Percentiles rank a stretch among this genome's conserved stretches.
phyloP scores from a whole-genome alignment of 768 basidiomycete species.

The Leccinum incarnatum region DNA sequence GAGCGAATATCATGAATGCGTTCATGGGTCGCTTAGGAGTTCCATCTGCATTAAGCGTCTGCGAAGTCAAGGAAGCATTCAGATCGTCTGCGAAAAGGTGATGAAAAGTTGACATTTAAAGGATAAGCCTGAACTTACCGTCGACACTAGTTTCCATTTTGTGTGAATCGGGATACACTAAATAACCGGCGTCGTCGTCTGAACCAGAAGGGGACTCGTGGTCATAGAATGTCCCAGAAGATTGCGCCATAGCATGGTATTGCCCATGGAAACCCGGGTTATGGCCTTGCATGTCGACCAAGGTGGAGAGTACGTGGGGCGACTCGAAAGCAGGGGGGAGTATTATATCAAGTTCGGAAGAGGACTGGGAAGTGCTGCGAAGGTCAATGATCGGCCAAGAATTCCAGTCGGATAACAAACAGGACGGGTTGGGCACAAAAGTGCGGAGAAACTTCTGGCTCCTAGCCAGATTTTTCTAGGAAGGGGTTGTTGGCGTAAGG shows the following conservation, averaged over 20 bases:
- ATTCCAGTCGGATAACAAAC: constrained; percentile 27
- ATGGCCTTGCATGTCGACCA: constrained; percentile 30
- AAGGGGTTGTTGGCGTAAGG: constrained; percentile 26
- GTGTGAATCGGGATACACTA: constrained; percentile 30
- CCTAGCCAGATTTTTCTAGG: constrained; percentile 25
- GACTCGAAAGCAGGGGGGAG: not conserved
- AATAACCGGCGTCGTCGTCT: constrained; percentile 47
- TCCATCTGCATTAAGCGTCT: constrained; percentile 82
- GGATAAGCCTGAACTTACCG: constrained; percentile 33
- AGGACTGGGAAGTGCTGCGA: constrained; percentile 11
- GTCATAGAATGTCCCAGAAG: constrained; percentile 35
- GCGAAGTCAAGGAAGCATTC: constrained; percentile 58
- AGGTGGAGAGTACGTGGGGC: constrained; percentile 3
- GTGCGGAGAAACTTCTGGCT: constrained; percentile 14
- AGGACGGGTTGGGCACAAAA: constrained; percentile 24
- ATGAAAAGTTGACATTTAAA: constrained; percentile 14
- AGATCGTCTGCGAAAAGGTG: constrained; percentile 34
- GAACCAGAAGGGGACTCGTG: constrained; percentile 54
- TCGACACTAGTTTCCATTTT: constrained; percentile 46
- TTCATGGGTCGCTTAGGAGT: constrained; percentile 92
- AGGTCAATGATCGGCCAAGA: constrained; percentile 29
- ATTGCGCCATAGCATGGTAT: constrained; percentile 28
- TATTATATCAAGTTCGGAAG: constrained; percentile 9
- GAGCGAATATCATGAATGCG: constrained; percentile 92
- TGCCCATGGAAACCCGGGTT: constrained; percentile 19